Percentiles rank a stretch among this genome's conserved stretches.
Conservation (phyloP, 1,284 basidiomycete genomes). For the Tetrapyrgos nigripes region DNA sequence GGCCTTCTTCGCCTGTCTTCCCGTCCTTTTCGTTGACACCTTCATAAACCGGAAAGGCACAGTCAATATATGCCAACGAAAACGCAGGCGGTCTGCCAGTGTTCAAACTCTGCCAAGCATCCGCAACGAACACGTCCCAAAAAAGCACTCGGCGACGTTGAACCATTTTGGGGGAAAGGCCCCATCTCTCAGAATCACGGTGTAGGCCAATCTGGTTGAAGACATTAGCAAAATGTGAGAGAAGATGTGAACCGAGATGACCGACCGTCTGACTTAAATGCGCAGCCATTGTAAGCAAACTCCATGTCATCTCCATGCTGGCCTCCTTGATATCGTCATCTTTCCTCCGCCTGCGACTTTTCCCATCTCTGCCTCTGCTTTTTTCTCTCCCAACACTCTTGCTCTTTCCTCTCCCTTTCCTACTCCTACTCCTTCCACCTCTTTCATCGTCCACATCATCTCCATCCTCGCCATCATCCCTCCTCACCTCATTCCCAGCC, state of each 20-base stretch:
- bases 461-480: constrained; percentile 29
- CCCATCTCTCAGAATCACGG: constrained; percentile 62
- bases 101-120: constrained; percentile 61
- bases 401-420: constrained; percentile 25
- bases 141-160: constrained; percentile 60
- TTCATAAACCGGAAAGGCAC: constrained; percentile 53
- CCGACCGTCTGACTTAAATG: constrained; percentile 66
- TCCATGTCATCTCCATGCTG: constrained; percentile 70
- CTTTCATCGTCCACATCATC: constrained; percentile 11
- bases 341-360: constrained; percentile 13
- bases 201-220: constrained; percentile 63
- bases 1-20: constrained; percentile 14
- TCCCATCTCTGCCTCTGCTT: too few species aligned
- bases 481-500: constrained; percentile 32
- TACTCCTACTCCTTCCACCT: constrained; percentile 34
- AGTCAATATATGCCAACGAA: constrained; percentile 63
- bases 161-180: constrained; percentile 57
- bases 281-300: constrained; percentile 57
- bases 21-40: constrained; percentile 18
- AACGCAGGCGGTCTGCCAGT: constrained; percentile 71
- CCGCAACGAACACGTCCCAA: constrained; percentile 63
- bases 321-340: constrained; percentile 33
- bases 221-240: constrained; percentile 14
- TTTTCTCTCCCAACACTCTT: constrained; percentile 44
- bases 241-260: constrained; percentile 23